Conservation (phyloP, 2,329 filamentous ascomycete species). For the Capronia americana region DNA sequence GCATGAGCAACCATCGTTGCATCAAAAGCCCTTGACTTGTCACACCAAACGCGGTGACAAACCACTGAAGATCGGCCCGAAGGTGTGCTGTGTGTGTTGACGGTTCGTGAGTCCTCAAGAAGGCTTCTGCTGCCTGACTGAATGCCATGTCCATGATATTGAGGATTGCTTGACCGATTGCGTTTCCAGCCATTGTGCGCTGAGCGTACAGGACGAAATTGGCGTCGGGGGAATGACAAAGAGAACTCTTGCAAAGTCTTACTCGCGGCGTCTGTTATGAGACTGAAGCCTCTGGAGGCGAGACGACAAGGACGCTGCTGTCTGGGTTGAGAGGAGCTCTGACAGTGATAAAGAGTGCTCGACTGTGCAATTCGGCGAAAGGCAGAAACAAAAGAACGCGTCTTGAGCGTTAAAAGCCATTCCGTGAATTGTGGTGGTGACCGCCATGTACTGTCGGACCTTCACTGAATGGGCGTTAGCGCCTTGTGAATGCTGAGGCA, state of each 20-base stretch:
- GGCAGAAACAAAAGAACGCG: background rate
- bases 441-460: background rate
- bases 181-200: background rate
- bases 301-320: background rate
- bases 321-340: background rate
- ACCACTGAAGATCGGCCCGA: background rate
- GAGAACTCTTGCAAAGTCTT: background rate
- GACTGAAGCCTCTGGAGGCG: background rate
- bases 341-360: too few species aligned
- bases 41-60: background rate
- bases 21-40: background rate
- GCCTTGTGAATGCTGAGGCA: background rate
- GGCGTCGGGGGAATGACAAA: background rate
- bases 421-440: background rate
- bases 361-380: background rate
- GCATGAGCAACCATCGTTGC: background rate
- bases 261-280: background rate
- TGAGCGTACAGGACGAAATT: background rate
- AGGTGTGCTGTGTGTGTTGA: background rate
- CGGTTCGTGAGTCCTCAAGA: background rate
- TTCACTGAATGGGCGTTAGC: background rate
- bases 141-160: background rate
- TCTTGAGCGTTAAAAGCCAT: background rate
- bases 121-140: background rate
- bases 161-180: background rate